A percentile compares a stretch with the other conserved stretches of the same genome.
These are phyloP conservation scores for Gleditsia sinensis DNA, from an alignment of 306 rosid genomes.

Conservation along the genomic window DNA sequence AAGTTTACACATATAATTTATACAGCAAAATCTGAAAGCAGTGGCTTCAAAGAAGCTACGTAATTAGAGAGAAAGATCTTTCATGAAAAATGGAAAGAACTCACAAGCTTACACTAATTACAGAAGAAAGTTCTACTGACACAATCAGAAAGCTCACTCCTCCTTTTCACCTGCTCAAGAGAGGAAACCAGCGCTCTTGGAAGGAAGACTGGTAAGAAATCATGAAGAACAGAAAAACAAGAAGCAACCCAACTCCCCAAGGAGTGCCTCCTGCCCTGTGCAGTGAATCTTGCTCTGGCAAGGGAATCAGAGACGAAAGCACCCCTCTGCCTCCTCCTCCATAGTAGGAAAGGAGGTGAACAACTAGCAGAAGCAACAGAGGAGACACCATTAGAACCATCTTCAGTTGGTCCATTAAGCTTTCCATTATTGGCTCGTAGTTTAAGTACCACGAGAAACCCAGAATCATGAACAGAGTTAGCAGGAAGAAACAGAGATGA, in stretches of 20 bases:
- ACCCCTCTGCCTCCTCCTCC: constrained; percentile 27
- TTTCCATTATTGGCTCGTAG: constrained; percentile 63
- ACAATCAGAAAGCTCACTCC: neutral
- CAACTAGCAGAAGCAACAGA: constrained; percentile 51
- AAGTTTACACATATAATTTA: neutral
- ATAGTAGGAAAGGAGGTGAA: constrained; percentile 54
- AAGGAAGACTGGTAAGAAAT: constrained; percentile 67
- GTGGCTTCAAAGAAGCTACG: too few species aligned
- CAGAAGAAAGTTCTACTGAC: constrained; percentile 12
- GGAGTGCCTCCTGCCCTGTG: constrained; percentile 82
- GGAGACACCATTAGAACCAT: constrained; percentile 61
- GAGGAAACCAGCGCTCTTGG: constrained; percentile 83
- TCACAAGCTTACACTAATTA: constrained; percentile 15
- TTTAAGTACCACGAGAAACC: constrained; percentile 66
- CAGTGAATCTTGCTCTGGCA: constrained; percentile 57
- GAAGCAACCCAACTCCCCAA: constrained; percentile 79
- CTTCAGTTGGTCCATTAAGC: constrained; percentile 63
- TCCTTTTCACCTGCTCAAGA: constrained; percentile 46
- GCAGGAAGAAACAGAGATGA: constrained; percentile 62
- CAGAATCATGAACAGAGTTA: constrained; percentile 55
- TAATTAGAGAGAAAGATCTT: neutral
- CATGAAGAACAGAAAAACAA: constrained; percentile 71
- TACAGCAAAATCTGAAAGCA: neutral
- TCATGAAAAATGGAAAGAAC: constrained; percentile 20
- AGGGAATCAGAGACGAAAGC: constrained; percentile 40